phyloP scores from a whole-genome alignment of 2,329 filamentous ascomycete species.

The Keithomyces neogunnii region DNA sequence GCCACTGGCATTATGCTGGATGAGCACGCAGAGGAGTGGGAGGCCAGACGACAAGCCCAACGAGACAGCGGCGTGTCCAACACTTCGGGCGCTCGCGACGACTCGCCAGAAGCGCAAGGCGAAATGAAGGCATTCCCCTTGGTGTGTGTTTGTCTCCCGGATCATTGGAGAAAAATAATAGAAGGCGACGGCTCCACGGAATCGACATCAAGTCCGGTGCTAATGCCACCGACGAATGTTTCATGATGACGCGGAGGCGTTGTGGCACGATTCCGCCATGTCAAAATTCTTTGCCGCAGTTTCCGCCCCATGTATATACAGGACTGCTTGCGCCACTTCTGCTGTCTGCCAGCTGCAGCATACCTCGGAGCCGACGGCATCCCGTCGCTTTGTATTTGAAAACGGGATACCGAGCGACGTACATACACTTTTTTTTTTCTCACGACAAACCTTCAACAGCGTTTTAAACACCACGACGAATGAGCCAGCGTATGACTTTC shows the following conservation, averaged over 20 bases:
- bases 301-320: constrained; percentile 1
- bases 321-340: constrained; percentile 1
- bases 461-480: constrained; percentile 8
- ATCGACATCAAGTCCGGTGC: constrained; percentile 39
- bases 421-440: constrained; percentile 10
- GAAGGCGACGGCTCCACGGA: constrained; percentile 75
- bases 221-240: not conserved
- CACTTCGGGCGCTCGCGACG: constrained; percentile 54
- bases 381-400: constrained; percentile 6
- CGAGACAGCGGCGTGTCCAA: constrained; percentile 91
- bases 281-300: constrained; percentile 1
- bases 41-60: constrained; percentile 64
- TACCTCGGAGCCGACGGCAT: not conserved
- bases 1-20: constrained; percentile 81
- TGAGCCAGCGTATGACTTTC: constrained; percentile 1
- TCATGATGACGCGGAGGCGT: constrained; percentile 2
- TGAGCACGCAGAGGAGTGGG: constrained; percentile 84
- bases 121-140: constrained; percentile 98
- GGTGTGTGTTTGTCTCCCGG: constrained; percentile 89
- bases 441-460: not conserved
- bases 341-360: not conserved
- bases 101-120: constrained; percentile 55
- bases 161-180: constrained; percentile 95
- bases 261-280: not conserved
- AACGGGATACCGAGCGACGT: constrained; percentile 7